Evolutionary conservation across 2,329 filamentous ascomycete species (phyloP), one percentile per base, ranked within the genome.

Genomic region (Aspergillus pseudotamarii): DNA sequence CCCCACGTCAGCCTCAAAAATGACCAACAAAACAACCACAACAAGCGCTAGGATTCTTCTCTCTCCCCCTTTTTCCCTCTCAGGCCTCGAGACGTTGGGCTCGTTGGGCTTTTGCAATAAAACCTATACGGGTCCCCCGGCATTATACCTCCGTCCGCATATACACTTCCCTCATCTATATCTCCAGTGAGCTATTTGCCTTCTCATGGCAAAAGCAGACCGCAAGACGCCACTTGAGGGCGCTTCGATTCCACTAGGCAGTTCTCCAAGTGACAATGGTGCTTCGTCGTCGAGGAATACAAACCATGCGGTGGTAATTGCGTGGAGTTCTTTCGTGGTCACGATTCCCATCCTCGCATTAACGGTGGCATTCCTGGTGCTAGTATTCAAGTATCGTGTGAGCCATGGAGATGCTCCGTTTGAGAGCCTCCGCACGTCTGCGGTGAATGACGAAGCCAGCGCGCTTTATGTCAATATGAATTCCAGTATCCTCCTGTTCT

Each of bases 391-490:
- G 30, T 58, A 65, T 43, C 57, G 57, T 5, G 43, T 65, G 8
- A n/a, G 19, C 5, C 57, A 57, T 36, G 43, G 45, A 14, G 34
- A 60, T 46, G 23, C 30, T 1, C 57, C 53, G 1, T 60, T 58
- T n/a, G 32, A 56, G 26, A 57, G 34, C n/a, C 57, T 63, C 6
- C 55, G 50, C 4, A 21, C 16, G 14, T 10, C 55, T 6, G 45
- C 46, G 4, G 23, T 6, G 2, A 14, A 11, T 12, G 51, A 57
- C 45, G 53, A 59, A 4, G 36, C 30, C 1, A 57, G 51, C 30
- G 60, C 41, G 1, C 21, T 60, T 30, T 63, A 58, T 23, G 57
- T 65, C 23, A 59, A 60, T 30, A 23, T 65, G 43, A 65, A 63
- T 4, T 63, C 63, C 28, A 63, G 60, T 51, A 23, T 60, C 0